A percentile compares a stretch with the other conserved stretches of the same genome.
These are phyloP conservation scores for Blastomyces emzantsi DNA, from an alignment of 2,329 filamentous ascomycete species.

Conservation along the genomic window DNA sequence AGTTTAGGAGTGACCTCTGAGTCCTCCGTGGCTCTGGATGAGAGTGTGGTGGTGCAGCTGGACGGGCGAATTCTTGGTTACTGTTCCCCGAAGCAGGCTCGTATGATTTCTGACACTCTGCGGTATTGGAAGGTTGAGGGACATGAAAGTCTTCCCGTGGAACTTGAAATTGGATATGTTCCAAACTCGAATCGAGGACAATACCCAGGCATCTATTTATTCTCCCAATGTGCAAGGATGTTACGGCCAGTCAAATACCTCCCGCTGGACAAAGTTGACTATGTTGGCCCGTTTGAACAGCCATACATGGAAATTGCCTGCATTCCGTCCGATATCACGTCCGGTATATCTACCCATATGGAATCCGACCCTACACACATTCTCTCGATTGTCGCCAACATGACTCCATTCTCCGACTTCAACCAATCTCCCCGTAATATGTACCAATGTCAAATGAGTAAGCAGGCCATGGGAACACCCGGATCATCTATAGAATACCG, in stretches of 20 bases:
- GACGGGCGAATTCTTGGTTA: constrained; percentile 86
- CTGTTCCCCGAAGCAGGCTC: constrained; percentile 76
- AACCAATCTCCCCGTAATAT: constrained; percentile 98
- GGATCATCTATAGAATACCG: constrained; percentile 75
- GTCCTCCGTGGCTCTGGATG: constrained; percentile 68
- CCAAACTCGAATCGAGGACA: constrained; percentile 84
- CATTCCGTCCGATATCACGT: constrained; percentile 74
- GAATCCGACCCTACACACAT: constrained; percentile 95
- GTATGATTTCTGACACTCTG: constrained; percentile 73
- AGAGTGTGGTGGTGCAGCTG: constrained; percentile 81
- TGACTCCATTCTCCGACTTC: constrained; percentile 98
- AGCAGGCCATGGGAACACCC: constrained; percentile 97
- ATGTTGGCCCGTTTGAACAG: constrained; percentile 87
- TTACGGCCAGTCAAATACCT: constrained; percentile 87
- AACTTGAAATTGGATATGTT: constrained; percentile 87
- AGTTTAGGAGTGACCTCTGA: constrained; percentile 70
- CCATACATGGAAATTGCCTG: constrained; percentile 98
- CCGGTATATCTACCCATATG: constrained; percentile 86
- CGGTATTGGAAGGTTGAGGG: constrained; percentile 95
- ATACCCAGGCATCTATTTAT: constrained; percentile 92
- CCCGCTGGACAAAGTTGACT: constrained; percentile 74
- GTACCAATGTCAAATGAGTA: constrained; percentile 99
- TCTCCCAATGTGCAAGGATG: constrained; percentile 77
- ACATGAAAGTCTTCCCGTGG: constrained; percentile 64
- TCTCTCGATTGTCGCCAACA: constrained; percentile 92